phyloP scores from a whole-genome alignment of 1,284 basidiomycete species.

The Filobasidium uniguttulatum region DNA sequence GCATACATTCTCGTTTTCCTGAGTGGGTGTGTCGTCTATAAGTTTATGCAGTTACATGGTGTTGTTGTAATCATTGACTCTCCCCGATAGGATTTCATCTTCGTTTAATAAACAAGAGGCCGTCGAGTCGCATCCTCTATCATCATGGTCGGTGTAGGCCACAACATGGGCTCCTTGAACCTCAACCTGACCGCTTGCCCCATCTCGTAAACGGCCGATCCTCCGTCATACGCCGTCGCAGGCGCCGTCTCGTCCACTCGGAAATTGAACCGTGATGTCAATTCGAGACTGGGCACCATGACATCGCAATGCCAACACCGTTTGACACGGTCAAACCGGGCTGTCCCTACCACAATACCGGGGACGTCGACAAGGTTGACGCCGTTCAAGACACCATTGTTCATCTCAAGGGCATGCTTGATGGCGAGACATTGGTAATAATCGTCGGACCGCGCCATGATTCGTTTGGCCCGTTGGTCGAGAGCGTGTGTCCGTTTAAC shows the following conservation, averaged over 20 bases:
- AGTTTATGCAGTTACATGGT: too few species aligned
- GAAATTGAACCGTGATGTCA: neutral
- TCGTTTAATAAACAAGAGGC: too few species aligned
- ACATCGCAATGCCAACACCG: too few species aligned
- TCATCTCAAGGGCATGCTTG: neutral
- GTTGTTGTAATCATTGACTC: too few species aligned
- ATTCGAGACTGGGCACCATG: neutral
- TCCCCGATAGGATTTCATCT: too few species aligned
- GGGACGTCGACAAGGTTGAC: neutral
- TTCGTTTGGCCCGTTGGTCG: neutral
- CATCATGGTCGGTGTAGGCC: slow-evolving; percentile 1
- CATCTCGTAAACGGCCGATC: neutral
- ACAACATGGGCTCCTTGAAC: neutral
- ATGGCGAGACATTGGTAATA: neutral
- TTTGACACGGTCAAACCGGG: too few species aligned
- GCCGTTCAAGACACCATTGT: neutral
- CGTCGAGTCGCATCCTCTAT: too few species aligned
- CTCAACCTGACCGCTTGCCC: neutral
- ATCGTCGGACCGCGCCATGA: neutral
- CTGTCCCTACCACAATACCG: neutral
- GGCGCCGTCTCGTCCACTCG: too few species aligned
- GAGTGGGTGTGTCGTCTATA: too few species aligned
- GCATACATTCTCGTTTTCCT: too few species aligned
- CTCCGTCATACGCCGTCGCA: neutral
- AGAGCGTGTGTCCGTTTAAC: neutral